Base-by-base conservation (phyloP, 1,284 basidiomycete species). In the Ustilago cynodontis region DNA sequence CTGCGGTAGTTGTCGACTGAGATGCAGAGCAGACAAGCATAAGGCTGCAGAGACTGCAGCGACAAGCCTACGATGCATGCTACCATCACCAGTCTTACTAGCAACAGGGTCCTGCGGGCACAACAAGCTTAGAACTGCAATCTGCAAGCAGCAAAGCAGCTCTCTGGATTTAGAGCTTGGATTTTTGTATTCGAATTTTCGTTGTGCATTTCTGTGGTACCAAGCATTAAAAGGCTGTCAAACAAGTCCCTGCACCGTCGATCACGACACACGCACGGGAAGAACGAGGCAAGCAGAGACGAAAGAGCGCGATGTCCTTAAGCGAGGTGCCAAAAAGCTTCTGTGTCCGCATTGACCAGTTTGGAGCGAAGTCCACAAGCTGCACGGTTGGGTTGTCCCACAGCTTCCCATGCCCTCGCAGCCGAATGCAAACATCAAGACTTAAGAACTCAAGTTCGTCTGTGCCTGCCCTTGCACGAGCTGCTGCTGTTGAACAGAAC, bases 221-320 rank as follows among this genome's bases (percentile, higher is more conserved):
- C 2, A 13, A 18, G n/a, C 8, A 20, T 28, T 56, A 43, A 56
- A 56, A 56, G 2, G 13, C 37, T 41, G 35, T 41, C 37, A 41
- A 56, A 56, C 35, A 41, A 56, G 33, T 6, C 13, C 35, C 54
- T 56, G 54, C 54, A 29, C 51, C n/a, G 51, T 35, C 51, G 51
- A 53, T 53, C 51, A 53, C 51, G 31, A 31, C 51, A 31, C 51
- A 53, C 51, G 51, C 51, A 53, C 51, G 51, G 31, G 51, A 53
- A 33, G 29, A 26, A 47, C 9, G 8, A 47, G n/a, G n/a, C n/a
- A n/a, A n/a, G n/a, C n/a, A n/a, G n/a, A 3, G 29, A n/a, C 11
- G n/a, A 20, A 28, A 10, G n/a, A n/a, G 31, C 9, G 24, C 10
- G 31, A 11, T 33, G 5, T 53, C 49, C 24, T 10, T 53, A 53